A percentile compares a stretch with the other conserved stretches of the same genome.
Evolutionary conservation across 2,329 filamentous ascomycete genomes (phyloP).

Genomic region (Aspergillus vadensis): DNA sequence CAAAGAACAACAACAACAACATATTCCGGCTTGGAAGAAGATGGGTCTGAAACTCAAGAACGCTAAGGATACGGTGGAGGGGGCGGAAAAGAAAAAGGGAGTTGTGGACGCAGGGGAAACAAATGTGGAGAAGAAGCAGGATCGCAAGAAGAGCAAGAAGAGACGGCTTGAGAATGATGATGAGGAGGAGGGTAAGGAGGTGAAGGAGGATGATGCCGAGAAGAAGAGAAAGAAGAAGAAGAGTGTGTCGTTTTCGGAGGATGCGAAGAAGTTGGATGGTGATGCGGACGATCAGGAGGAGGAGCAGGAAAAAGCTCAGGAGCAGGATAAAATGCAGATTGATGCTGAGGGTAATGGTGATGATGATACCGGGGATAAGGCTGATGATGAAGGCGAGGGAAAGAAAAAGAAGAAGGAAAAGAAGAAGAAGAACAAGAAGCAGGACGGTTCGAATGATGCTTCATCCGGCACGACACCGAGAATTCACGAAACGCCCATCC

Average conservation of each 20-base stretch:
- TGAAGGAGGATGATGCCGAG: conserved; percentile 16
- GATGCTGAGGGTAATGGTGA: conserved; percentile 12
- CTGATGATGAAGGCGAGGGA: conserved; percentile 17
- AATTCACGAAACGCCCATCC: conserved; percentile 54
- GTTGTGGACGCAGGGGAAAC: background rate
- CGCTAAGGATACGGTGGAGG: conserved; percentile 38
- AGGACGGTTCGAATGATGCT: conserved; percentile 23
- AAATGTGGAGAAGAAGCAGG: conserved; percentile 3
- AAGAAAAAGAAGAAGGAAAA: conserved; percentile 29
- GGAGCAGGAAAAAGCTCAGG: conserved; percentile 8
- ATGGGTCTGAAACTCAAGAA: conserved; percentile 63
- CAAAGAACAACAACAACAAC: background rate
- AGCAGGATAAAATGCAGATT: background rate
- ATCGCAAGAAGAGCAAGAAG: conserved; percentile 15
- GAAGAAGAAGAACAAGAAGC: conserved; percentile 31
- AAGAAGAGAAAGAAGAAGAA: conserved; percentile 44
- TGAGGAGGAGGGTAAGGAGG: conserved; percentile 11
- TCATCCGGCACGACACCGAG: conserved; percentile 18
- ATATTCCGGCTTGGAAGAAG: conserved; percentile 61
- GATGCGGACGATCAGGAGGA: conserved; percentile 40
- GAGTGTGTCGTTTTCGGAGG: conserved; percentile 65
- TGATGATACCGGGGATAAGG: background rate
- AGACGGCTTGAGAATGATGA: conserved; percentile 23
- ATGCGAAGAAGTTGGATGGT: conserved; percentile 62
- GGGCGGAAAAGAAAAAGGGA: background rate